phyloP scores from a whole-genome alignment of 768 basidiomycete species.

The Suillus fuscotomentosus region DNA sequence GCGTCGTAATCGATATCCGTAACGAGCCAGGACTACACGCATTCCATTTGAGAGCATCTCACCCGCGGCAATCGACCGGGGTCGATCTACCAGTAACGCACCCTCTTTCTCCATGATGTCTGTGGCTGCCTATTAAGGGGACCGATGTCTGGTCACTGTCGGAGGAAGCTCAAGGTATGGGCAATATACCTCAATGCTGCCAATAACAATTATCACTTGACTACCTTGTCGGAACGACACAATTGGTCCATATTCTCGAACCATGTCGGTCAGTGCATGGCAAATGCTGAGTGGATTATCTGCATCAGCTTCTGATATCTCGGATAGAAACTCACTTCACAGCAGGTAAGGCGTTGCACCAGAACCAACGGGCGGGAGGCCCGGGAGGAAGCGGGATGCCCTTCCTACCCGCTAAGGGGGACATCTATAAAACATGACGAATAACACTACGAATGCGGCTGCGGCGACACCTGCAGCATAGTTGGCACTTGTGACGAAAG shows the following conservation, averaged over 20 bases:
- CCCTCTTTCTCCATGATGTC: neutral
- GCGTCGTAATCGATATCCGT: neutral
- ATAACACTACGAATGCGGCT: neutral
- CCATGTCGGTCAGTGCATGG: neutral
- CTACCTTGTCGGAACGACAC: neutral
- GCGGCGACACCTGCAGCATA: neutral
- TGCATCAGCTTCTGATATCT: neutral
- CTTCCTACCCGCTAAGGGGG: neutral
- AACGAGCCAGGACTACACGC: neutral
- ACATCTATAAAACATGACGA: neutral
- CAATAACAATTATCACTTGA: neutral
- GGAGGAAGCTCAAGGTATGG: neutral
- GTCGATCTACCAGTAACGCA: neutral
- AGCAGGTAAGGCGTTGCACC: neutral
- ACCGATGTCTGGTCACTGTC: neutral
- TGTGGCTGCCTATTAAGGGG: neutral
- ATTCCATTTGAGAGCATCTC: neutral
- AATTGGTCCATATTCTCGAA: neutral
- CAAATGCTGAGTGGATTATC: neutral
- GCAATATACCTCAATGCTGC: neutral
- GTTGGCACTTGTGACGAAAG: neutral
- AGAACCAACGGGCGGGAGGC: neutral
- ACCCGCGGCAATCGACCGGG: neutral
- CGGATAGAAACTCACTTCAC: neutral
- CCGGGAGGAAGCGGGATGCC: neutral